Percentiles rank a stretch among this genome's conserved stretches.
phyloP scores from a whole-genome alignment of 768 basidiomycete species.

The Tulasnella sp. region DNA sequence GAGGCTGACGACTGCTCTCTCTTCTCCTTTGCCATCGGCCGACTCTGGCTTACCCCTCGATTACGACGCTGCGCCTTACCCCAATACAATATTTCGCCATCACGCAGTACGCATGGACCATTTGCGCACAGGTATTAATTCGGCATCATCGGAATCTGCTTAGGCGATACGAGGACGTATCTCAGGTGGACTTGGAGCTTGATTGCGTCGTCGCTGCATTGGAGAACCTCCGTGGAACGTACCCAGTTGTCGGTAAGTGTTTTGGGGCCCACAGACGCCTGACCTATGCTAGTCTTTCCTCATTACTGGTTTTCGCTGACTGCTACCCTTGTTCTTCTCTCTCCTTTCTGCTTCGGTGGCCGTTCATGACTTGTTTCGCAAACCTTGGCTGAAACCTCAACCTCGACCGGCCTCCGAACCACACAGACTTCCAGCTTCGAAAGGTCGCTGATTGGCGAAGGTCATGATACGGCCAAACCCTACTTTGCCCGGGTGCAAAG shows the following conservation, averaged over 20 bases:
- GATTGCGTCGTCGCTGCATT: background rate
- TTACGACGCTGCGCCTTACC: background rate
- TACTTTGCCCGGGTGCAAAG: background rate
- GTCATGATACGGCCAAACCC: background rate
- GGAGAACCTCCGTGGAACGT: conserved; percentile 1
- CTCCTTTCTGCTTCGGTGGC: background rate
- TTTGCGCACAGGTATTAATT: conserved; percentile 8
- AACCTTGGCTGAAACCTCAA: too few species aligned
- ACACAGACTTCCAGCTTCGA: conserved; percentile 9
- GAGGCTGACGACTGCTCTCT: background rate
- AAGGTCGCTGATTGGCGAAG: conserved; percentile 11
- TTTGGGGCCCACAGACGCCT: background rate
- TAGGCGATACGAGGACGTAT: conserved; percentile 7
- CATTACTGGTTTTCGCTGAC: background rate
- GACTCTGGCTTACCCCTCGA: background rate
- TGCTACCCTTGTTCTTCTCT: background rate
- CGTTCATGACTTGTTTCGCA: too few species aligned
- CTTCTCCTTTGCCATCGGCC: background rate
- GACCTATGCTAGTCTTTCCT: background rate
- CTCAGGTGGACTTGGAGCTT: conserved; percentile 3
- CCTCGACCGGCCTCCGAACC: background rate
- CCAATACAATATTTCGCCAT: background rate
- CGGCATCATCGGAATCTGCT: background rate
- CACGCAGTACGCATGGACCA: conserved; percentile 11
- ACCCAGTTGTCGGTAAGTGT: conserved; percentile 10